Percentiles rank a stretch among this genome's conserved stretches.
Evolutionary conservation across 805 yeast species (phyloP).

Genomic region (Candida michaelii): DNA sequence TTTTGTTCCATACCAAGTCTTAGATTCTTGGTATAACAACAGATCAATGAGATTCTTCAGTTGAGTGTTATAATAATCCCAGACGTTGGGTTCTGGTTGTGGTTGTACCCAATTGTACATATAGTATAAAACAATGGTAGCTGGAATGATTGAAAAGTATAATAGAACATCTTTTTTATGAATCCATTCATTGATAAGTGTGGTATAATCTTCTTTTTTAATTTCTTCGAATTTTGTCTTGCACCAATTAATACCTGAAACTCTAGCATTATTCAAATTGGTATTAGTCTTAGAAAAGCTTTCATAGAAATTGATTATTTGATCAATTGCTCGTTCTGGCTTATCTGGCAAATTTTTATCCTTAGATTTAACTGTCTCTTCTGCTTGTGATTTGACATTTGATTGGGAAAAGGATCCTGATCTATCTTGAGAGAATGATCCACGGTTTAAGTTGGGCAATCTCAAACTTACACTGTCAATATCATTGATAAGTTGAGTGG

Average conservation of each 20-base stretch:
- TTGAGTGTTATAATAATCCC: neutral
- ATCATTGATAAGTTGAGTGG: slow-evolving; percentile 10
- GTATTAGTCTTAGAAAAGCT: slow-evolving; percentile 15
- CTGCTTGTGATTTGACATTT: too few relatives aligned
- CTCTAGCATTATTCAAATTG: neutral
- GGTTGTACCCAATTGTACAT: slow-evolving; percentile 2
- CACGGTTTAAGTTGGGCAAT: slow-evolving; percentile 13
- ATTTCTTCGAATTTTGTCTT: neutral
- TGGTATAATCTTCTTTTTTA: neutral
- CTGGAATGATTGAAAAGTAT: slow-evolving; percentile 10
- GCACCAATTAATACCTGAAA: neutral
- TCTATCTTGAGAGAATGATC: neutral
- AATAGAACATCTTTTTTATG: slow-evolving; percentile 13
- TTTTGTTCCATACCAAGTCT: slow-evolving; percentile 3
- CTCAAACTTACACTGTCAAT: slow-evolving; percentile 17
- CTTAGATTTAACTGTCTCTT: slow-evolving; percentile 2
- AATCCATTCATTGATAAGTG: slow-evolving; percentile 4
- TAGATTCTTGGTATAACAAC: slow-evolving; percentile 1
- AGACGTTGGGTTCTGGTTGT: neutral
- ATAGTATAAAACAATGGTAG: slow-evolving; percentile 2
- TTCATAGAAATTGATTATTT: slow-evolving; percentile 26
- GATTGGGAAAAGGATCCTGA: too few relatives aligned
- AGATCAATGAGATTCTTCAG: slow-evolving; percentile 3
- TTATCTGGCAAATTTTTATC: neutral
- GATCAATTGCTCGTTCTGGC: slow-evolving; percentile 9